Base-by-base conservation (phyloP, 352 stramenopile genomes). In the Plasmopara viticola region DNA sequence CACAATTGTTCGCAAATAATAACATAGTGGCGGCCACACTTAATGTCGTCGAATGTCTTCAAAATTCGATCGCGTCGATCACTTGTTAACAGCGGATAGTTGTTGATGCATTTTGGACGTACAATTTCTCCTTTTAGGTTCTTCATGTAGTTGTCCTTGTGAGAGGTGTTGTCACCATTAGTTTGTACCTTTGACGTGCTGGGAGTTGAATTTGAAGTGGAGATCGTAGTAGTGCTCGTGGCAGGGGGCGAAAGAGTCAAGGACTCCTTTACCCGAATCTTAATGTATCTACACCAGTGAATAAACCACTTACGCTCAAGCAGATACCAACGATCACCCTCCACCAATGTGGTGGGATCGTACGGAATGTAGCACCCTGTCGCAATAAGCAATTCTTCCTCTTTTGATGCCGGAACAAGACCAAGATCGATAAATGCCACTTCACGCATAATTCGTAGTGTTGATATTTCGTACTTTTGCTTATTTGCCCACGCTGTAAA, bases 1-100 rank as follows among this genome's bases (percentile, higher is more conserved):
- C 84, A 97, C 8, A 96, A 68, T 47, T 87, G 78, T 53, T 93
- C 84, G 18, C 70, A 77, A 25, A 97, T 78, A 5, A 97, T 75
- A 17, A 93, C 70, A 57, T 90, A 95, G 51, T 96, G 84, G 30
- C 85, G 84, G 0, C 75, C 81, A 7, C 78, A 44, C 46, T 88
- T 86, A 57, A 92, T 85, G 29, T 93, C 80, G 9, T 92, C 84
- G 4, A 71, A 59, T 14, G 72, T 61, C 49, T 84, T 84, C 13
- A 94, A 66, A 29, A 88, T 72, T 12, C 79, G 68, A 44, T 91
- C 78, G 14, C 70, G 70, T 10, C 80, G 78, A 38, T 94, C 79
- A 44, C 56, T 80, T 8, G 75, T 90, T 12, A 93, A 55, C 37
- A 94, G 50, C 0, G 68, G 53, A 47, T 87, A 89, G 60, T 94